phyloP scores from a whole-genome alignment of 2,329 filamentous ascomycete genomes.

The Mycogone perniciosa region DNA sequence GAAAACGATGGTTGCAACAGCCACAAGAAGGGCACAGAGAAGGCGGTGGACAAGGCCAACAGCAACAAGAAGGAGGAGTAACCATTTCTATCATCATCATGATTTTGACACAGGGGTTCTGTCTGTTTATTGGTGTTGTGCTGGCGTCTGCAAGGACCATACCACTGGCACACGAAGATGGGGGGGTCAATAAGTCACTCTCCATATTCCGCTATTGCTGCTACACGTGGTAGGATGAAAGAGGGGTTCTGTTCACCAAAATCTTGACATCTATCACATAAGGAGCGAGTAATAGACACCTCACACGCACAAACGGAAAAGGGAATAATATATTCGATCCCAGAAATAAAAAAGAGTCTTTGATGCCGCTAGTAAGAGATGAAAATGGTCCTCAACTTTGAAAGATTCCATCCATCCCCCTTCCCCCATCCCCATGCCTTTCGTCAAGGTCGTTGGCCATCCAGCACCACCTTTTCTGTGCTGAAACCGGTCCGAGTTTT shows the following conservation, averaged over 20 bases:
- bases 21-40: not conserved
- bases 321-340: not conserved
- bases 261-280: too few relatives aligned
- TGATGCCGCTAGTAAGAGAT: not conserved
- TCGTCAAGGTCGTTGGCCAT: not conserved
- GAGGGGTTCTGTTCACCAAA: too few relatives aligned
- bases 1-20: conserved; percentile 3
- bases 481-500: not conserved
- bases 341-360: conserved; percentile 2
- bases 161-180: too few relatives aligned
- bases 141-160: too few relatives aligned
- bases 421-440: not conserved
- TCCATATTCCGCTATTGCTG: too few relatives aligned
- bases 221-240: too few relatives aligned
- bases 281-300: not conserved
- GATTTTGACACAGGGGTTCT: too few relatives aligned
- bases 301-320: not conserved
- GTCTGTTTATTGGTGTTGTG: too few relatives aligned
- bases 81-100: not conserved
- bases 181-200: too few relatives aligned
- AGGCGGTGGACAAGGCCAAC: not conserved
- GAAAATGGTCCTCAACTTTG: not conserved
- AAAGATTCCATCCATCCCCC: not conserved
- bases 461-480: too few relatives aligned
- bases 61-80: conserved; percentile 7